Base-by-base conservation (phyloP, 2,329 filamentous ascomycete species). In the Ophiocordyceps camponoti-rufipedis region DNA sequence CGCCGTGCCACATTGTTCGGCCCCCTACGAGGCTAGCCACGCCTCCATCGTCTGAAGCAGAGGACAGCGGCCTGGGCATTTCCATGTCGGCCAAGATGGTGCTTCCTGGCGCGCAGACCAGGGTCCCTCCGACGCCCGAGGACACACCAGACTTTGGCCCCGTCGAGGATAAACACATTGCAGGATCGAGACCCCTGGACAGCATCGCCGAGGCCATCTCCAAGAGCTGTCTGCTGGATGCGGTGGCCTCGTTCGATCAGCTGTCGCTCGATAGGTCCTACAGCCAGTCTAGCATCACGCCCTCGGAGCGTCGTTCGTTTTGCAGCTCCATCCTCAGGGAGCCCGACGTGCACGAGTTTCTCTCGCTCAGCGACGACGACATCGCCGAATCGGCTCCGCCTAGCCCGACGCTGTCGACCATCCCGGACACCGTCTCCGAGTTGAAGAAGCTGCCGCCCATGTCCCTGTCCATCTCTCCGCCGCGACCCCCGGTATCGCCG, bases 351-450 rank as follows among this genome's bases (percentile, higher is more conserved):
- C 63, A 66, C 16, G 73, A 77, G 38, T 75, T 77, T 44, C 61
- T 74, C 45, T 62, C 64, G 18, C 60, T 77, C 6, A 70, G 65
- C 47, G 73, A 77, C 48, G 72, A 78, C 29, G 74, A 77, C 46
- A 73, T 78, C 48, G 71, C 72, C 9, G 74, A 77, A 51, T 58
- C 48, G 14, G 49, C 54, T 1, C 54, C 54, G 2, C 54, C 54
- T 12, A 54, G 52, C 28, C 47, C 49, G 3, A 35, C 28, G 1
- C 12, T 54, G 8, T 41, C 46, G 4, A 45, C 52, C 3, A 28
- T 43, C 10, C 44, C 45, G 7, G 45, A 48, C 3, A 45, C 52
- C 2, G 31, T 43, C 10, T 43, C 45, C 7, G 45, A 48, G 6
- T 44, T 47, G 18, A 40, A 50, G 14, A 45, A 45, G 11, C 46